These are phyloP conservation scores for Saccharum officinarum DNA, from an alignment of 176 grass and related monocot genomes.

Conservation along the genomic window DNA sequence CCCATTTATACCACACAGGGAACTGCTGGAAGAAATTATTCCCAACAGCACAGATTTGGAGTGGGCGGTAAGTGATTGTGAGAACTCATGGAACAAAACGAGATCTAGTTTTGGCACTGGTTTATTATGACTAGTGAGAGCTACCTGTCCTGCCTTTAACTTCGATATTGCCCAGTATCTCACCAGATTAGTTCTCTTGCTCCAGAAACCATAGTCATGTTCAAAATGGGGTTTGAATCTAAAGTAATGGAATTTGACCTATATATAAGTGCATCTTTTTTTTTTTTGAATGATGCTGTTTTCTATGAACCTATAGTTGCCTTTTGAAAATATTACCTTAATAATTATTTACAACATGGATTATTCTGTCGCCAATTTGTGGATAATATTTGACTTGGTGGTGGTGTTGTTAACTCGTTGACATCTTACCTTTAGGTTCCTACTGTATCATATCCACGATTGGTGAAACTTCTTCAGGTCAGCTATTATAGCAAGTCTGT, in stretches of 20 bases:
- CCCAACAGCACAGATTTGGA: conserved; percentile 60
- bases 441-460: conserved; percentile 74
- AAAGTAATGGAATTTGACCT: not conserved
- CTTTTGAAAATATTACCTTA: conserved; percentile 22
- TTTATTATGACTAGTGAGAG: conserved; percentile 13
- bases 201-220: not conserved
- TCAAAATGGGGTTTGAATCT: conserved; percentile 21
- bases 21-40: conserved; percentile 76
- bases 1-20: conserved; percentile 68
- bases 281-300: not conserved
- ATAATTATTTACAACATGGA: conserved; percentile 4
- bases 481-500: conserved; percentile 74
- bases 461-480: conserved; percentile 82
- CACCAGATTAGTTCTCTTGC: conserved; percentile 1
- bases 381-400: conserved; percentile 12
- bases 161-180: conserved; percentile 3
- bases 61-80: conserved; percentile 71
- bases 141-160: conserved; percentile 20
- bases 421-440: conserved; percentile 53
- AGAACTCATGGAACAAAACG: not conserved
- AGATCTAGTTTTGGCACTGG: conserved; percentile 18
- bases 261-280: not conserved
- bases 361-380: conserved; percentile 9
- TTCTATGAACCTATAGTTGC: not conserved
- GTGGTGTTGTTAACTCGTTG: conserved; percentile 14